phyloP scores from a whole-genome alignment of 129 eudicot genomes.

The Flaveria ramosissima region DNA sequence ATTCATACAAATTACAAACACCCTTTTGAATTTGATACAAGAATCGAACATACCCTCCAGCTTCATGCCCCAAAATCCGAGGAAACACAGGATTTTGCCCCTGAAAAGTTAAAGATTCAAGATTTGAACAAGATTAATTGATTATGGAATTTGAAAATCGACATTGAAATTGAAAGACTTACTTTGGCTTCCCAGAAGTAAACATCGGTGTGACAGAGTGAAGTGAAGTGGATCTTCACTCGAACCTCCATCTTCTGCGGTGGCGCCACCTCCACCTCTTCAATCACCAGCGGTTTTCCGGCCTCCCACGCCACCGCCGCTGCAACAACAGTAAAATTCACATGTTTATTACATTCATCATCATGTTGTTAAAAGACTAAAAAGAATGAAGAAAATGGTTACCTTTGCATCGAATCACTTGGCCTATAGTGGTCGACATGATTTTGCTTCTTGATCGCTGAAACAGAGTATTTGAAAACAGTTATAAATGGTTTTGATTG shows the following conservation, averaged over 20 bases:
- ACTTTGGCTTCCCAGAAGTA: constrained; percentile 97
- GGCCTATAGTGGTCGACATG: constrained; percentile 45
- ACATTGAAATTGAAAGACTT: neutral
- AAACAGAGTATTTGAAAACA: neutral
- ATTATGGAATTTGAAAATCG: too few species aligned
- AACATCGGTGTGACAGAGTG: constrained; percentile 77
- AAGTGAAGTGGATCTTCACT: constrained; percentile 71
- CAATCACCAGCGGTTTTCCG: constrained; percentile 77
- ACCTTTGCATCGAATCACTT: constrained; percentile 68
- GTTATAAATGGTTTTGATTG: neutral
- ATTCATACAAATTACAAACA: constrained; percentile 8
- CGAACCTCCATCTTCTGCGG: constrained; percentile 83
- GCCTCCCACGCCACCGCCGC: constrained; percentile 95
- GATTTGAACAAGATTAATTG: neutral
- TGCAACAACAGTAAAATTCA: too few species aligned
- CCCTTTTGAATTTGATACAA: neutral
- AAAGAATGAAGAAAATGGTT: neutral
- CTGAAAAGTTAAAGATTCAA: constrained; percentile 42
- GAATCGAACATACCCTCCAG: constrained; percentile 69
- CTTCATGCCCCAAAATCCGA: constrained; percentile 83
- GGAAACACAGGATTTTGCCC: constrained; percentile 84
- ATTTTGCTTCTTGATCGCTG: neutral
- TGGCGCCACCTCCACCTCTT: constrained; percentile 86
- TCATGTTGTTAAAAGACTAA: too few species aligned
- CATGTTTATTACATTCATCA: too few species aligned